phyloP scores from a whole-genome alignment of 148 eudicot species.

The Silene uniflora region DNA sequence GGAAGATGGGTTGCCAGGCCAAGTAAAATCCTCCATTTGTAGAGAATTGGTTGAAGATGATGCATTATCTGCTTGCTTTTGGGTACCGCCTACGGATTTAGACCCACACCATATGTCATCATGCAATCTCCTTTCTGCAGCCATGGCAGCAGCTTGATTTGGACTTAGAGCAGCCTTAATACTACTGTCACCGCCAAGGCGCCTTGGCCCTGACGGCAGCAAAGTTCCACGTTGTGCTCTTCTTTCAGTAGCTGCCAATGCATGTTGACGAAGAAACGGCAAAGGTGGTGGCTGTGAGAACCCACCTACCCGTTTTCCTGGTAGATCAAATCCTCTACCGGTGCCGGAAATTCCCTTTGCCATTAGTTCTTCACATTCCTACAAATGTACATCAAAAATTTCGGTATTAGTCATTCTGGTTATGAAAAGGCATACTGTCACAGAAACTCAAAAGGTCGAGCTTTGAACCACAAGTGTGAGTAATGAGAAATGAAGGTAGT shows the following conservation, averaged over 20 bases:
- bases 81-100: conserved; percentile 21
- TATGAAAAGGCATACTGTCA: not conserved
- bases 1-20: conserved; percentile 10
- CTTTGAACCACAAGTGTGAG: not conserved
- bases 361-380: conserved; percentile 90
- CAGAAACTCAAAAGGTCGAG: conserved; percentile 14
- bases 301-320: conserved; percentile 78
- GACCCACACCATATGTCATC: conserved; percentile 94
- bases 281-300: conserved; percentile 42
- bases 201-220: conserved; percentile 74
- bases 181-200: conserved; percentile 73
- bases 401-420: not conserved
- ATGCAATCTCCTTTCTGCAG: conserved; percentile 87
- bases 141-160: conserved; percentile 97
- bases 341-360: conserved; percentile 64
- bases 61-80: conserved; percentile 34
- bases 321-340: conserved; percentile 76
- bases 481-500: not conserved
- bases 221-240: conserved; percentile 50
- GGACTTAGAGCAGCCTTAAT: conserved; percentile 70
- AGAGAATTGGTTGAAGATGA: conserved; percentile 21
- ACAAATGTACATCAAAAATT: not conserved
- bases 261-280: conserved; percentile 57
- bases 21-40: conserved; percentile 17
- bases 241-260: conserved; percentile 68